Evolutionary conservation across 2,329 filamentous ascomycete genomes (phyloP).

Genomic region (Curvularia hawaiiensis): DNA sequence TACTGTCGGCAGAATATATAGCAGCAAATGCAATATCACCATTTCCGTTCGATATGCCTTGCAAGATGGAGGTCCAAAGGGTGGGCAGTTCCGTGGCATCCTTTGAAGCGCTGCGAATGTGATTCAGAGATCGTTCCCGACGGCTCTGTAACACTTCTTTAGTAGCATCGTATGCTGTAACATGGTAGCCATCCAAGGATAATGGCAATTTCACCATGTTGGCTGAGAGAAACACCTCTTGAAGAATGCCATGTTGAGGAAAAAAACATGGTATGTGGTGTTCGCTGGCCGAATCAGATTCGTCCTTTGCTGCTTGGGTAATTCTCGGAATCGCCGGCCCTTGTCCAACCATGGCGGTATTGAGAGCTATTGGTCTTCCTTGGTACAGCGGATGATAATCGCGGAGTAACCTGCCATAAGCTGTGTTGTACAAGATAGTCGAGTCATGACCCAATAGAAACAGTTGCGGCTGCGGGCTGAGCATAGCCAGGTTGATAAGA

Average conservation of each 20-base stretch:
- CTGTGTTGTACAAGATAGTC: conserved; percentile 8
- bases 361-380: conserved; percentile 4
- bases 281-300: not conserved
- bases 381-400: conserved; percentile 6
- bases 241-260: conserved; percentile 1
- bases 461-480: conserved; percentile 5
- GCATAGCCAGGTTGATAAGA: conserved; percentile 5
- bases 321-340: conserved; percentile 1
- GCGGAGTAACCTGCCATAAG: conserved; percentile 6
- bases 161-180: conserved; percentile 1
- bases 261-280: conserved; percentile 4
- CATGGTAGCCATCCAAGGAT: conserved; percentile 4
- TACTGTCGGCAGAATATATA: not conserved
- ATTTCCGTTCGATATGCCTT: conserved; percentile 2
- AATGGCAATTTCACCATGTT: conserved; percentile 6
- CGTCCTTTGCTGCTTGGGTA: not conserved
- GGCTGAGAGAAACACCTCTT: conserved; percentile 7
- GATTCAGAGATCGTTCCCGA: conserved; percentile 3
- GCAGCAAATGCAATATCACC: conserved; percentile 6
- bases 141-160: not conserved
- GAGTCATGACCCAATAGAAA: conserved; percentile 6
- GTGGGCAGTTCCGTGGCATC: not conserved
- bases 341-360: conserved; percentile 5
- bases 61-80: not conserved
- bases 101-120: conserved; percentile 1